Conservation (phyloP, 2,329 filamentous ascomycete genomes). For the Ilyonectria destructans region DNA sequence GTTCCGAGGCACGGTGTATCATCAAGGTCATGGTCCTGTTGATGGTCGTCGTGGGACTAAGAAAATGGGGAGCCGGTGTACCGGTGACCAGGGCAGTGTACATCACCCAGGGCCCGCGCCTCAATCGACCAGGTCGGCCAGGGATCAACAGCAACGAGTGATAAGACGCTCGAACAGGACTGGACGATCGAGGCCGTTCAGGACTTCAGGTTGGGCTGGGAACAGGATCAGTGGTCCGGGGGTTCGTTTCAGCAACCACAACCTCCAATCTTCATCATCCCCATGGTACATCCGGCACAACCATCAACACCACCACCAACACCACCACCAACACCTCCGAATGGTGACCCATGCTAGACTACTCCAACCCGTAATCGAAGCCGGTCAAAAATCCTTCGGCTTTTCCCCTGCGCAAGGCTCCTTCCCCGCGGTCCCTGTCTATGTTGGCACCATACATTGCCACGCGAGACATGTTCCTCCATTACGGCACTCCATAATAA, state of each 20-base stretch:
- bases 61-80: slow-evolving; percentile 12
- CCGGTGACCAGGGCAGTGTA: slow-evolving; percentile 17
- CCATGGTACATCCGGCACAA: neutral
- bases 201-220: neutral
- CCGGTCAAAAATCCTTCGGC: neutral
- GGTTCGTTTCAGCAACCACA: neutral
- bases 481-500: neutral
- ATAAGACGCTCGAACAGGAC: neutral
- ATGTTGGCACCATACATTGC: slow-evolving; percentile 11
- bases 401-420: slow-evolving; percentile 29
- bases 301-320: neutral
- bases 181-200: neutral
- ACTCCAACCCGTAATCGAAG: neutral
- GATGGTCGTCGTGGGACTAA: neutral
- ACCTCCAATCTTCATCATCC: neutral
- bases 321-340: neutral
- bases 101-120: neutral
- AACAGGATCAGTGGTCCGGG: neutral
- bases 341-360: neutral
- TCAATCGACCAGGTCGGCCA: neutral
- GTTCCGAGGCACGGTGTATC: neutral
- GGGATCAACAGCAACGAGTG: neutral
- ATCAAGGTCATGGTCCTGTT: neutral
- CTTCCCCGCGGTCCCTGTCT: slow-evolving; percentile 8
- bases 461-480: slow-evolving; percentile 14